A percentile compares a stretch with the other conserved stretches of the same genome.
phyloP scores from a whole-genome alignment of 441 rosid genomes.

The Rhodomyrtus psidioides region DNA sequence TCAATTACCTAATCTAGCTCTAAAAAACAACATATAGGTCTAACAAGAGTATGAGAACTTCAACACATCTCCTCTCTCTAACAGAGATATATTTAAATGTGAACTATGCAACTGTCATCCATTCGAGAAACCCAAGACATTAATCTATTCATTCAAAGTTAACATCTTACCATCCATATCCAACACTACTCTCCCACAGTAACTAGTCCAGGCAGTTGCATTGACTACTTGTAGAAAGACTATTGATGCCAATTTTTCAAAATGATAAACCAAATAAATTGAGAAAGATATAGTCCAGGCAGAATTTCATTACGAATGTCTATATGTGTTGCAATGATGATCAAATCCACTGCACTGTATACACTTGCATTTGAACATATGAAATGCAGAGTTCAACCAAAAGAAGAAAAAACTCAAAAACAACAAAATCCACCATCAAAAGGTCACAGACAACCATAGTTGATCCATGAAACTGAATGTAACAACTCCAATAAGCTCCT shows the following conservation, averaged over 20 bases:
- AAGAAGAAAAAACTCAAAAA: not conserved
- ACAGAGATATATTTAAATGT: not conserved
- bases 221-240: not conserved
- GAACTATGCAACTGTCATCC: slow-evolving; percentile 11
- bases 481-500: not conserved
- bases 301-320: too few species aligned
- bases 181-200: not conserved
- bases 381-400: not conserved
- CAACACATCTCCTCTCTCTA: not conserved
- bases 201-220: not conserved
- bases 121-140: slow-evolving; percentile 16
- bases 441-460: not conserved
- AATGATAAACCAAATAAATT: not conserved
- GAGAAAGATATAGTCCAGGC: not conserved
- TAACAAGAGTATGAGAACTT: not conserved
- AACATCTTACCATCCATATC: slow-evolving; percentile 6
- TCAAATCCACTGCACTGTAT: not conserved
- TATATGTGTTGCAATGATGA: too few species aligned
- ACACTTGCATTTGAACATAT: not conserved
- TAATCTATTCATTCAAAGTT: slow-evolving; percentile 1
- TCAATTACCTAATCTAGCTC: not conserved
- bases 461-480: not conserved
- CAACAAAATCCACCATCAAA: not conserved
- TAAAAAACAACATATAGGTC: not conserved
- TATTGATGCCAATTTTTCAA: not conserved